Conservation (phyloP, 805 yeast species). For the Ogataea pini region DNA sequence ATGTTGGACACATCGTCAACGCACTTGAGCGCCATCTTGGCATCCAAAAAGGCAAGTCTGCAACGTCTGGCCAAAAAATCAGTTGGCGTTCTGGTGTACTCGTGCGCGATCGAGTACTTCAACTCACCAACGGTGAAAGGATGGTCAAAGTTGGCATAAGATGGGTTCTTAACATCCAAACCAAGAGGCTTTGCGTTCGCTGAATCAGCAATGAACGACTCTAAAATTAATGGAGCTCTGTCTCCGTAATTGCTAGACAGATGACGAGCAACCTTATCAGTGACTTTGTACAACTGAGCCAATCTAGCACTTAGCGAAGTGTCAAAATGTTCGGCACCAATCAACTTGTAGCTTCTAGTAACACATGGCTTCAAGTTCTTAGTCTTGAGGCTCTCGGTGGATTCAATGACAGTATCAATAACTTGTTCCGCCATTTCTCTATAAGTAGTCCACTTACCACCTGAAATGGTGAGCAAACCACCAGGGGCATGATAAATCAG, state of each 20-base stretch:
- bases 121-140: constrained; percentile 93
- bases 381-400: constrained; percentile 37
- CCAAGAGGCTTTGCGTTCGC: constrained; percentile 64
- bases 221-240: constrained; percentile 77
- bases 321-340: constrained; percentile 83
- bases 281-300: constrained; percentile 73
- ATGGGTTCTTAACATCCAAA: constrained; percentile 31
- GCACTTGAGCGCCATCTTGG: constrained; percentile 75
- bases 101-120: constrained; percentile 76
- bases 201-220: constrained; percentile 50
- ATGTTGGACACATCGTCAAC: constrained; percentile 83
- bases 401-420: constrained; percentile 66
- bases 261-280: constrained; percentile 76
- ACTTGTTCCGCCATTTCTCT: constrained; percentile 98
- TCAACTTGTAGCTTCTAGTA: constrained; percentile 56
- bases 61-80: constrained; percentile 94
- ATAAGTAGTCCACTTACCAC: constrained; percentile 98
- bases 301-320: constrained; percentile 73
- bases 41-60: constrained; percentile 88
- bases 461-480: constrained; percentile 85
- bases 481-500: constrained; percentile 65
- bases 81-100: constrained; percentile 82
- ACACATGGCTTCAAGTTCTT: constrained; percentile 44
- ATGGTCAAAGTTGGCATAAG: constrained; percentile 59
- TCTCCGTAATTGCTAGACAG: constrained; percentile 87